Conservation (phyloP, 176 grass and related monocot genomes). For the Carex kokanica region DNA sequence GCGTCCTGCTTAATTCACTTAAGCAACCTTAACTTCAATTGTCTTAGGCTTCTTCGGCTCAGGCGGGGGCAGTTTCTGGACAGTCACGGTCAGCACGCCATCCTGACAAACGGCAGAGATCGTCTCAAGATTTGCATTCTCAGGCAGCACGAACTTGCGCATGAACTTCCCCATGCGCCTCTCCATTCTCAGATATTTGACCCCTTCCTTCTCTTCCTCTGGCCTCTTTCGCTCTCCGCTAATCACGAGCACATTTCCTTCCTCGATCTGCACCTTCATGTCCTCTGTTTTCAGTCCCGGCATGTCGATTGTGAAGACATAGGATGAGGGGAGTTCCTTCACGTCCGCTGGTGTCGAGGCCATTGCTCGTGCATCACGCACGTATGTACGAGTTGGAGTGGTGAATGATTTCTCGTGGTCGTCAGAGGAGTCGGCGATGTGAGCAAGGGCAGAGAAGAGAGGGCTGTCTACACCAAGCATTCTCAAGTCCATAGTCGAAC, state of each 20-base stretch:
- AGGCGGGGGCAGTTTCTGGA: conserved; percentile 62
- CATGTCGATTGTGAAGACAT: conserved; percentile 80
- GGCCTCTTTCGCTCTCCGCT: conserved; percentile 58
- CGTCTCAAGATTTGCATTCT: conserved; percentile 56
- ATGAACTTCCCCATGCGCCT: conserved; percentile 77
- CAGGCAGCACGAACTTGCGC: conserved; percentile 68
- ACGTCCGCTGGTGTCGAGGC: conserved; percentile 74
- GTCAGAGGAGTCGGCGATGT: conserved; percentile 54
- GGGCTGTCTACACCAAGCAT: conserved; percentile 54
- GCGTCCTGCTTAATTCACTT: not conserved
- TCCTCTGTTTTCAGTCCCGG: conserved; percentile 61
- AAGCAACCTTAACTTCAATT: conserved; percentile 68
- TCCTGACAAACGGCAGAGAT: conserved; percentile 56
- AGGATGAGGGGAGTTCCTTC: conserved; percentile 54
- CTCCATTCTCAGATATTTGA: conserved; percentile 74
- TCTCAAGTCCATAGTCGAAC: conserved; percentile 40
- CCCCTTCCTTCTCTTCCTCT: conserved; percentile 57
- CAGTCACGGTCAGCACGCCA: conserved; percentile 57
- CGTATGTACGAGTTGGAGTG: conserved; percentile 42
- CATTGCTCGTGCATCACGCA: conserved; percentile 76
- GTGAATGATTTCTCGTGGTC: conserved; percentile 38
- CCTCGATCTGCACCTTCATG: conserved; percentile 85
- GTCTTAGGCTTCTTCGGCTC: conserved; percentile 88
- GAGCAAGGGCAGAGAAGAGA: conserved; percentile 52
- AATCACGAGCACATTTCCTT: conserved; percentile 63